Base-by-base conservation (phyloP, 2,329 filamentous ascomycete species). In the Alternaria alternata region DNA sequence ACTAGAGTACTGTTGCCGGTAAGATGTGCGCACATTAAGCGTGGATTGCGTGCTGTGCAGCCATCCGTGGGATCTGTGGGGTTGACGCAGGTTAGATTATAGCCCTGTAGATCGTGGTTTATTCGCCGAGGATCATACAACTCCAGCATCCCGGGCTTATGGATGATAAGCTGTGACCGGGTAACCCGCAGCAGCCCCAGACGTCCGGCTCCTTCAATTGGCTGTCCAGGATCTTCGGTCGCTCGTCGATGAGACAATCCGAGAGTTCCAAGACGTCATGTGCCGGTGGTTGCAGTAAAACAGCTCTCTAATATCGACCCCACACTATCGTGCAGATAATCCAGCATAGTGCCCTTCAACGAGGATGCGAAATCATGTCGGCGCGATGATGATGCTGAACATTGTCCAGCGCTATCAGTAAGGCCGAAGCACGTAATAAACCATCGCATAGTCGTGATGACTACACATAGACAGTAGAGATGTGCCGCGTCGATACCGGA, bases 41-140 rank as follows among this genome's bases (percentile, higher is more conserved):
- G 56, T 41, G 20, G 18, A 58, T 58, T 53, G 56, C 56, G 56
- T 58, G 56, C 54, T 54, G 42, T 42, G 28, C 12, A 54, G 2
- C 7, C 11, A 28, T 42, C 8, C 3, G 18, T 26, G 41, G 20
- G 30, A 41, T 41, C 12, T 48, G 34, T 18, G 34, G 34, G 51
- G 42, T 41, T 48, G 42, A 36, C 14, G n/a, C n/a, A 41, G 30
- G 30, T 54, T 41, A 28, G 7, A n/a, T 20, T 47, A 2, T 12
- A 14, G 34, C 28, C 30, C 14, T 0, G 20, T 48, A 7, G 7
- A 47, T 11, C 26, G 24, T 9, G 24, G 36, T 41, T 26, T 39
- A 7, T 26, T 28, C 18, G 5, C 47, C n/a, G 12, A 38, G n/a
- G 11, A 51, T 57, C 38, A 36, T 36, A 16, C 26, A 47, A 30